phyloP scores from a whole-genome alignment of 2,329 filamentous ascomycete genomes.

The Davidsoniella neocaledoniae region DNA sequence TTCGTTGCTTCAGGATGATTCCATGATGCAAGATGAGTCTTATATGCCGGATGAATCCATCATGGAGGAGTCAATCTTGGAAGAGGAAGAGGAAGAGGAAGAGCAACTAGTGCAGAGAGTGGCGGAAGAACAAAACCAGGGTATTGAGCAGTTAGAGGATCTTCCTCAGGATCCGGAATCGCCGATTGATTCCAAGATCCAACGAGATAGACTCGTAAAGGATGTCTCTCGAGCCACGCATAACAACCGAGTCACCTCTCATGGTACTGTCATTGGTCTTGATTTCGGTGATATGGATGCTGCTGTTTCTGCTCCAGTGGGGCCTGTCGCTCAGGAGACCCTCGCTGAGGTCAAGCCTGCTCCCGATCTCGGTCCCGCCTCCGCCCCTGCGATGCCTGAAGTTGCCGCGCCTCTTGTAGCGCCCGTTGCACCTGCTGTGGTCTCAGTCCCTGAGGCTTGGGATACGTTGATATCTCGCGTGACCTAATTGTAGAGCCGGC shows the following conservation, averaged over 20 bases:
- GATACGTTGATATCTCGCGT: too few relatives aligned
- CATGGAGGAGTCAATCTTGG: slow-evolving; percentile 2
- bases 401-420: neutral
- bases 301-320: neutral
- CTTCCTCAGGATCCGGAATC: neutral
- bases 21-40: too few relatives aligned
- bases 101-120: neutral
- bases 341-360: neutral
- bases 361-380: neutral
- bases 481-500: too few relatives aligned
- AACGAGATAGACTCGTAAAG: too few relatives aligned
- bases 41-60: neutral
- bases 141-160: neutral
- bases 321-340: neutral
- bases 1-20: too few relatives aligned
- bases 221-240: too few relatives aligned
- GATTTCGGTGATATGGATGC: too few relatives aligned
- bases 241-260: too few relatives aligned
- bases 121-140: too few relatives aligned
- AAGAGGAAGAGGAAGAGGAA: slow-evolving; percentile 2
- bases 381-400: neutral
- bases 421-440: neutral
- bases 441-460: neutral
- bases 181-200: too few relatives aligned
- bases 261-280: too few relatives aligned